phyloP scores from a whole-genome alignment of 768 basidiomycete genomes.

The Tricholoma hemisulphureum region DNA sequence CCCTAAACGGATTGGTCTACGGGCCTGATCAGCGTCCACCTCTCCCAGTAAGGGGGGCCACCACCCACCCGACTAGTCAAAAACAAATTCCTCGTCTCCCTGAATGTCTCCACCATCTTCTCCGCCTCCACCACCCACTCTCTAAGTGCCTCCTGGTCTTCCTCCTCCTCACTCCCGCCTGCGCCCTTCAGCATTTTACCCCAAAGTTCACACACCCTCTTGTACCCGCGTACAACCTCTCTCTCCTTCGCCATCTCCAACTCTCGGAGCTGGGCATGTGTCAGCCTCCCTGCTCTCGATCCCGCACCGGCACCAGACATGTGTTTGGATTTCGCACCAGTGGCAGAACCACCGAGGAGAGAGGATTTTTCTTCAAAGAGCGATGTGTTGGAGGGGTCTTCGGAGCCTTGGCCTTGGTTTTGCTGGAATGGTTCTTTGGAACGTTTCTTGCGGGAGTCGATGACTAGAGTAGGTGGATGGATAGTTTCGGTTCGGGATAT shows the following conservation, averaged over 20 bases:
- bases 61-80: slow-evolving; percentile 66
- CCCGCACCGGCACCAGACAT: neutral
- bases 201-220: slow-evolving; percentile 63
- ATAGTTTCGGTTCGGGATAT: too few relatives aligned
- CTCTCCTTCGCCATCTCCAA: slow-evolving; percentile 67
- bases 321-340: slow-evolving; percentile 31
- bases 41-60: neutral
- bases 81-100: slow-evolving; percentile 84
- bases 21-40: slow-evolving; percentile 1
- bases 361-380: slow-evolving; percentile 59
- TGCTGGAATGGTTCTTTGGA: slow-evolving; percentile 23
- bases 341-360: neutral
- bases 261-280: slow-evolving; percentile 56
- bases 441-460: slow-evolving; percentile 58
- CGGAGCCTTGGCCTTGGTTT: slow-evolving; percentile 11
- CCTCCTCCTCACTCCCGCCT: slow-evolving; percentile 59
- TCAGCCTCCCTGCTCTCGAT: slow-evolving; percentile 49
- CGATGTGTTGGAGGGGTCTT: slow-evolving; percentile 37
- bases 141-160: slow-evolving; percentile 56
- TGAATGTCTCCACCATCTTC: slow-evolving; percentile 82
- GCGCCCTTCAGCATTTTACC: slow-evolving; percentile 44
- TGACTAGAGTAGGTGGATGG: slow-evolving; percentile 35
- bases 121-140: slow-evolving; percentile 46
- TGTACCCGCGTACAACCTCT: slow-evolving; percentile 59
- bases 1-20: slow-evolving; percentile 57